Evolutionary conservation across 768 basidiomycete genomes (phyloP).

Genomic region (Favolaschia claudopus): DNA sequence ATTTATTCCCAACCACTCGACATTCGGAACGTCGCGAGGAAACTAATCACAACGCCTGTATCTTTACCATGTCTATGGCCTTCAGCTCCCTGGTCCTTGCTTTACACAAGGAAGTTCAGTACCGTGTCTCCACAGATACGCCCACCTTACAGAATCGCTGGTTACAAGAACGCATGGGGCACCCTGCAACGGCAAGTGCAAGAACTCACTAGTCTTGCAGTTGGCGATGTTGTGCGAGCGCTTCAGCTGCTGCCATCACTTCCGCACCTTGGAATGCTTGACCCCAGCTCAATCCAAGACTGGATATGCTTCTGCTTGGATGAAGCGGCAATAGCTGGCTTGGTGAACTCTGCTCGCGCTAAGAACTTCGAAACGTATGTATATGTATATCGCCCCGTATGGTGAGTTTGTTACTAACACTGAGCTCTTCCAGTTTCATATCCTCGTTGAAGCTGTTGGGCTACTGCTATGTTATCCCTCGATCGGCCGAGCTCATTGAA

Average conservation of each 20-base stretch:
- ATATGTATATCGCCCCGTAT: neutral
- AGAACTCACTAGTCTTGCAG: neutral
- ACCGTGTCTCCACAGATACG: neutral
- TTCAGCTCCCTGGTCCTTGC: slow-evolving; percentile 2
- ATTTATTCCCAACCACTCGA: neutral
- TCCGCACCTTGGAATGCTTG: neutral
- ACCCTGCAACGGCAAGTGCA: slow-evolving; percentile 9
- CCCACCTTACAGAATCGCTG: neutral
- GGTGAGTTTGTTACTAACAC: neutral
- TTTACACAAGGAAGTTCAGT: slow-evolving; percentile 14
- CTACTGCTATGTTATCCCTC: neutral
- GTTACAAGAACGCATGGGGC: neutral
- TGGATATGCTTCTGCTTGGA: slow-evolving; percentile 15
- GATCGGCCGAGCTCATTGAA: slow-evolving; percentile 1
- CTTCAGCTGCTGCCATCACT: neutral
- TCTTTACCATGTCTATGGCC: neutral
- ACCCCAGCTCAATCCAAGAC: neutral
- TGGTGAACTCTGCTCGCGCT: neutral
- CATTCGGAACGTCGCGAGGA: neutral
- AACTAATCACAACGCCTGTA: neutral
- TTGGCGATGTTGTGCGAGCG: slow-evolving; percentile 1
- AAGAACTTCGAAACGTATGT: slow-evolving; percentile 5
- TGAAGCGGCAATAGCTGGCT: slow-evolving; percentile 5
- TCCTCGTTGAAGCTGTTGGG: neutral
- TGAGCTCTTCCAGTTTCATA: neutral